Conservation (phyloP, 2,329 filamentous ascomycete genomes). For the Metarhizium brunneum region DNA sequence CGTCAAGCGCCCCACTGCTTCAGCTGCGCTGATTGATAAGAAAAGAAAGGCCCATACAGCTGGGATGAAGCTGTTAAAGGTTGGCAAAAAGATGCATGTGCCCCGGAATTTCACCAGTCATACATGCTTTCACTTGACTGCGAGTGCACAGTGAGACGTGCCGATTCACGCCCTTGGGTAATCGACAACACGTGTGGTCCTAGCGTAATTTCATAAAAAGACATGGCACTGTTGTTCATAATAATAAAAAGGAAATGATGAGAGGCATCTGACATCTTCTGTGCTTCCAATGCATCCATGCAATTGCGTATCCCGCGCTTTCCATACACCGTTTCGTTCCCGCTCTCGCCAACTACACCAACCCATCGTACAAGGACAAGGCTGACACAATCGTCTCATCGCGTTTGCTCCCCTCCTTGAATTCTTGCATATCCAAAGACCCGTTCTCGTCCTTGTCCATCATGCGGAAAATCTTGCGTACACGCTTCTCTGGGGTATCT, state of each 20-base stretch:
- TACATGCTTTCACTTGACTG: not conserved
- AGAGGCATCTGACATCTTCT: not conserved
- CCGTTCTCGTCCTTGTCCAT: constrained; percentile 99
- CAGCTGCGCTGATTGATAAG: not conserved
- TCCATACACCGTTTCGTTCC: not conserved
- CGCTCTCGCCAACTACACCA: constrained; percentile 52
- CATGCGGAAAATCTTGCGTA: constrained; percentile 98
- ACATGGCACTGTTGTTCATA: not conserved
- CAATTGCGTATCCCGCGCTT: not conserved
- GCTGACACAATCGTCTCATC: constrained; percentile 99
- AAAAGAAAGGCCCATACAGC: not conserved
- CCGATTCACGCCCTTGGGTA: not conserved
- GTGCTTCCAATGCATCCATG: not conserved
- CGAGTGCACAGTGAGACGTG: not conserved
- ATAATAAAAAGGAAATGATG: constrained; percentile 4
- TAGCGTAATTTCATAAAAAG: not conserved
- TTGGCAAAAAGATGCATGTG: no score
- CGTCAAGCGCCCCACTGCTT: no score
- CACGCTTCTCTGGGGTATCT: constrained; percentile 96
- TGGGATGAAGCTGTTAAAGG: not conserved
- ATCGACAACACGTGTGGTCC: not conserved
- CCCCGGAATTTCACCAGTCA: no score
- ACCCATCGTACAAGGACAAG: constrained; percentile 87
- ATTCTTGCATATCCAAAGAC: constrained; percentile 91
- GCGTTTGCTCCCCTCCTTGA: constrained; percentile 97